Conservation (phyloP, 2,329 filamentous ascomycete genomes). For the Penicillium hordei region DNA sequence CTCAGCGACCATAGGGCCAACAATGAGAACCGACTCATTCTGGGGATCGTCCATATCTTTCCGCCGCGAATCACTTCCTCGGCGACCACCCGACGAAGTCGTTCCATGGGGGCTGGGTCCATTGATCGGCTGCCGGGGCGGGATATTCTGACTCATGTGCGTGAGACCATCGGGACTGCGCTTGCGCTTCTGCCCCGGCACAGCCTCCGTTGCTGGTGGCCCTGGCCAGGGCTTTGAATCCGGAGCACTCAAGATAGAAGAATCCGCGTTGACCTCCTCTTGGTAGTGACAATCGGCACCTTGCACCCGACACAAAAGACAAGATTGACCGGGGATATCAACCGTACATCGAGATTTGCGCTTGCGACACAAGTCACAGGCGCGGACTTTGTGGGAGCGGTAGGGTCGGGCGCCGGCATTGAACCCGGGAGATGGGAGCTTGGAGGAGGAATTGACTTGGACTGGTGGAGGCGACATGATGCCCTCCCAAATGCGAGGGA, state of each 20-base stretch:
- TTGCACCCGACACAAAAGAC: slow-evolving; percentile 59
- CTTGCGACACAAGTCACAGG: slow-evolving; percentile 60
- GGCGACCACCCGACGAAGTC: slow-evolving; percentile 26
- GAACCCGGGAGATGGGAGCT: slow-evolving; percentile 38
- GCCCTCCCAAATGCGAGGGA: slow-evolving; percentile 16
- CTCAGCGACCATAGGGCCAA: slow-evolving; percentile 59
- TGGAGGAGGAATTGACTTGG: slow-evolving; percentile 33
- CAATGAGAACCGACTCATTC: slow-evolving; percentile 54
- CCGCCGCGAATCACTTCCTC: slow-evolving; percentile 34
- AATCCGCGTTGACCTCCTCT: slow-evolving; percentile 34
- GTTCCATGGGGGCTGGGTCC: slow-evolving; percentile 28
- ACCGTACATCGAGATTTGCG: slow-evolving; percentile 63
- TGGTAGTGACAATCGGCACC: slow-evolving; percentile 59
- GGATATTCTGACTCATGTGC: slow-evolving; percentile 18
- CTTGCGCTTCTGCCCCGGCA: slow-evolving; percentile 39
- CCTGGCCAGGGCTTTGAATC: slow-evolving; percentile 32
- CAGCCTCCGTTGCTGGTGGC: slow-evolving; percentile 25
- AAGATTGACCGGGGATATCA: slow-evolving; percentile 53
- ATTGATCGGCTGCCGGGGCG: slow-evolving; percentile 23
- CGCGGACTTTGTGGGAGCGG: slow-evolving; percentile 61
- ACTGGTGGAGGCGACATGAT: slow-evolving; percentile 36
- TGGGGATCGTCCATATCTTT: slow-evolving; percentile 38
- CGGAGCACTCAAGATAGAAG: slow-evolving; percentile 25
- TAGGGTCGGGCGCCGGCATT: slow-evolving; percentile 55
- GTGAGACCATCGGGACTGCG: slow-evolving; percentile 33